Conservation (phyloP, 148 eudicot species). For the Cornus florida region DNA sequence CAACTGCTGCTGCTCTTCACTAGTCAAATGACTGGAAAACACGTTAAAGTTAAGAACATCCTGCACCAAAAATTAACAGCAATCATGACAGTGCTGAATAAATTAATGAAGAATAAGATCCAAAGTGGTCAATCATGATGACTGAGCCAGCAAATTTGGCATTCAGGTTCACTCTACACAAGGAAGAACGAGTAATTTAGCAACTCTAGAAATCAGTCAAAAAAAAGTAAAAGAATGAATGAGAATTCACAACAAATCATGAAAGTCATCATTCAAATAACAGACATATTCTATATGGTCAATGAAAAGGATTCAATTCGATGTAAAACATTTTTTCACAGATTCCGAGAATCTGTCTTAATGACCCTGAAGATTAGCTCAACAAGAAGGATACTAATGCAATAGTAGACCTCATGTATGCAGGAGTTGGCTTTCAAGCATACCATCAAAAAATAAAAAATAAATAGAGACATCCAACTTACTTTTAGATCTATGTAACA, state of each 20-base stretch:
- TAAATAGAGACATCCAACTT: slow-evolving; percentile 32
- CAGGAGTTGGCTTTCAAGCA: not conserved
- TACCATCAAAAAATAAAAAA: not conserved
- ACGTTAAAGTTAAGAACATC: slow-evolving; percentile 63
- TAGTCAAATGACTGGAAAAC: slow-evolving; percentile 53
- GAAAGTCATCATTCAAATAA: no score
- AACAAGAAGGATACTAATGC: not conserved
- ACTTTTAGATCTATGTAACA: slow-evolving; percentile 64
- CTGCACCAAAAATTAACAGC: slow-evolving; percentile 38
- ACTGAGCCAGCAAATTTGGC: not conserved
- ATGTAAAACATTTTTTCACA: not conserved
- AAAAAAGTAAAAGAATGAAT: no score
- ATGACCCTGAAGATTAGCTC: not conserved
- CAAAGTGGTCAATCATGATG: not conserved
- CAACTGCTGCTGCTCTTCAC: slow-evolving; percentile 71
- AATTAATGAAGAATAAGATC: not conserved
- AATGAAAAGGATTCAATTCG: not conserved
- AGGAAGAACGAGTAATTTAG: no score
- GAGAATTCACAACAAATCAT: no score
- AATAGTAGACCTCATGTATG: not conserved
- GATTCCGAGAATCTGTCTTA: slow-evolving; percentile 1
- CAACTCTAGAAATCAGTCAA: no score
- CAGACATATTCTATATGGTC: not conserved
- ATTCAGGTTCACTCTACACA: not conserved
- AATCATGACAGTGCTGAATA: slow-evolving; percentile 1